Evolutionary conservation across 257 asterid genomes (phyloP), one percentile per base, ranked within the genome.

Genomic region (Hygrophila difformis): DNA sequence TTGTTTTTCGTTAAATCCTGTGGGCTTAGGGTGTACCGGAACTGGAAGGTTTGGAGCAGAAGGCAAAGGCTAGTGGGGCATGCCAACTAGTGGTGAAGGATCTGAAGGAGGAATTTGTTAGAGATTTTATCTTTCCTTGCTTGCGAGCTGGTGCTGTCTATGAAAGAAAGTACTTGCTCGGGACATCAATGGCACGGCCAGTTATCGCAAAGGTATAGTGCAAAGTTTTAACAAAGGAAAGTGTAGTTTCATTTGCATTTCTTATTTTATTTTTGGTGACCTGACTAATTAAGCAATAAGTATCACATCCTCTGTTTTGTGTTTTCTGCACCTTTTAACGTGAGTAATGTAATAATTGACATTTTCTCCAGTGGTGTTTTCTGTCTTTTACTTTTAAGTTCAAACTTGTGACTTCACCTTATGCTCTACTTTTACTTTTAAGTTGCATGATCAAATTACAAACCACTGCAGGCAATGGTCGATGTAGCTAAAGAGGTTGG

Each of bases 181-280:
- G 96, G 42, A 89, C 98, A 49, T 82, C 98, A 58, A 89, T 89
- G 96, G 96, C 98, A 60, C 96, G 96, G 34, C 98, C 96, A 1
- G 96, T 82, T 46, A 89, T 89, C 65, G 98, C 94, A 16, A 89
- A 89, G 98, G 98, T 89, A 33, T 9, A 33, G 37, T 33, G 37
- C 37, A 33, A 33, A 33, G 37, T 12, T 33, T 33, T 2, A 33
- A 4, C 2, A 33, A 33, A 9, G 37, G 12, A 5, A 33, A 0
- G 37, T 33, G 37, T 33, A 10, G 4, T 24, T 24, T 24, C 8
- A 26, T 26, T 33, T 4, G 37, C 10, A 10, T 10, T 33, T 9
- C 37, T 2, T 10, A 6, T 5, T 33, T 9, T 9, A 9, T 33
- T 9, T 5, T 47, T 57, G 18, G 8, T 22, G 23, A 44, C 55